Percentiles rank a stretch among this genome's conserved stretches.
phyloP scores from a whole-genome alignment of 768 basidiomycete genomes.

The Boletus coccyginus region DNA sequence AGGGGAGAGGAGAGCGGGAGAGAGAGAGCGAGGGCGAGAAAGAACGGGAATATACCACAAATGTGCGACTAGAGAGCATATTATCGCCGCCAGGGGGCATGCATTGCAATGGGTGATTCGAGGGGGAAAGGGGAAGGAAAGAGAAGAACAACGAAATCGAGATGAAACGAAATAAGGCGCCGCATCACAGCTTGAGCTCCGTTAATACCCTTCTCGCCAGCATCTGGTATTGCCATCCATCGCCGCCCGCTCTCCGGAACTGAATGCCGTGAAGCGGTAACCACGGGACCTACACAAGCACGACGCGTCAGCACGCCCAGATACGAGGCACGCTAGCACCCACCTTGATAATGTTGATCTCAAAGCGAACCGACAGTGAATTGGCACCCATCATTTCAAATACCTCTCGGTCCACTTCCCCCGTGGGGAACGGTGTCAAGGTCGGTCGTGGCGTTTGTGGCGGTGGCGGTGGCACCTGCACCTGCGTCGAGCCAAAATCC shows the following conservation, averaged over 20 bases:
- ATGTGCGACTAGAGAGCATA: constrained; percentile 19
- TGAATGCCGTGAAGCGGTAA: constrained; percentile 93
- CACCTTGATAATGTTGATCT: constrained; percentile 97
- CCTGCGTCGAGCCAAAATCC: constrained; percentile 47
- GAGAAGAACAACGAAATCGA: background rate
- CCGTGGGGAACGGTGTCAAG: constrained; percentile 57
- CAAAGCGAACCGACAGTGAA: constrained; percentile 87
- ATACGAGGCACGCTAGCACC: constrained; percentile 22
- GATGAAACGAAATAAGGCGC: background rate
- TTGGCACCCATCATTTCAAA: constrained; percentile 76
- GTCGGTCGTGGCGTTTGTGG: constrained; percentile 36
- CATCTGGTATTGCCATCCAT: constrained; percentile 98
- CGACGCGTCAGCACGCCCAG: background rate
- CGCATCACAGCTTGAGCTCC: constrained; percentile 74
- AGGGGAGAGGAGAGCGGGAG: background rate
- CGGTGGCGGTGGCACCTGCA: constrained; percentile 5
- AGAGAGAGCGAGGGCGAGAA: no score
- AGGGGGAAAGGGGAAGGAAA: background rate
- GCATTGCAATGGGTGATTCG: constrained; percentile 4
- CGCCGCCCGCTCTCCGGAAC: constrained; percentile 85
- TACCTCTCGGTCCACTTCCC: constrained; percentile 62
- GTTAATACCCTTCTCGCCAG: constrained; percentile 84
- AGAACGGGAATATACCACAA: constrained; percentile 20
- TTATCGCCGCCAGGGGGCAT: constrained; percentile 18
- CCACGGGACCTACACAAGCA: constrained; percentile 72